Percentiles rank a stretch among this genome's conserved stretches.
These are phyloP conservation scores for Solanum rostratum DNA, from an alignment of 257 asterid species.

Conservation along the genomic window DNA sequence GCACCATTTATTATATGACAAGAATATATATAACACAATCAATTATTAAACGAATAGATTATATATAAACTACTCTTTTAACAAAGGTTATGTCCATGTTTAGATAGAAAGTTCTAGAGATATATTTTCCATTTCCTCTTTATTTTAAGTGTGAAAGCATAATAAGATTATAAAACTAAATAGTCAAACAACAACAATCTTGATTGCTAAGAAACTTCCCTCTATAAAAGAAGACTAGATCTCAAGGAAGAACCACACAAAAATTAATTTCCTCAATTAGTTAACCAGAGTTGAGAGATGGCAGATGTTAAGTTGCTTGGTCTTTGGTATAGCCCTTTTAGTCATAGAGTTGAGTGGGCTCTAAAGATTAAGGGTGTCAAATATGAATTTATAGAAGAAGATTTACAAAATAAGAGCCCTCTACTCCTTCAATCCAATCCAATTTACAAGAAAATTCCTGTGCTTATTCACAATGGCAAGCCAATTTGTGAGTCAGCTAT, in stretches of 20 bases:
- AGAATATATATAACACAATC: no score
- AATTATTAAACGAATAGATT: no score
- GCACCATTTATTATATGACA: no score
- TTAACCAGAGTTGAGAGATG: neutral
- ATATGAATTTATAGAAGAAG: neutral
- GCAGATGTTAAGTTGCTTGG: neutral
- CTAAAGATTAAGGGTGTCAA: neutral
- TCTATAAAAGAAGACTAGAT: neutral
- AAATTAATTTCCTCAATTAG: no score
- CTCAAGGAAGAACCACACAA: neutral
- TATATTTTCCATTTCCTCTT: no score
- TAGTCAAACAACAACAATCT: neutral
- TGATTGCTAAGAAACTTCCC: neutral
- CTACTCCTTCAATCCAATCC: neutral
- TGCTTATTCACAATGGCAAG: neutral
- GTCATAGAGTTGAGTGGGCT: neutral
- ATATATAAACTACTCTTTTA: no score
- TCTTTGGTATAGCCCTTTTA: neutral
- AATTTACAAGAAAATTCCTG: neutral
- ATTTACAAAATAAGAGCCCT: neutral
- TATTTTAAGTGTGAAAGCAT: no score
- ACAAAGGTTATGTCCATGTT: no score
- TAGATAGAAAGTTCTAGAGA: no score
- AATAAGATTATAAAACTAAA: neutral
- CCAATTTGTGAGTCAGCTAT: neutral